Evolutionary conservation across 768 basidiomycete species (phyloP).

Genomic region (Russula dissimulans): DNA sequence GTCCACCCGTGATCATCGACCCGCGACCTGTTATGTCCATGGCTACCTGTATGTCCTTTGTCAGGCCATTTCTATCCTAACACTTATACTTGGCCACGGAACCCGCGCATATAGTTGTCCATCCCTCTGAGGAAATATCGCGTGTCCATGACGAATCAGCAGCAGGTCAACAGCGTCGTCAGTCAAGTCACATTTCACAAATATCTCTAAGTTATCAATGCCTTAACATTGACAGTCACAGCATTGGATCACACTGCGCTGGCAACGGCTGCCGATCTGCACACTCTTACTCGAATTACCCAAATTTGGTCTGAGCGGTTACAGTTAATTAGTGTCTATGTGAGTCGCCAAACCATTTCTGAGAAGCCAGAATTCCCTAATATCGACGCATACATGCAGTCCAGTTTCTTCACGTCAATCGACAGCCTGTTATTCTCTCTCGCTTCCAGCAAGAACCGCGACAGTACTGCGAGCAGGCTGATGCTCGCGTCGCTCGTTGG

Average conservation of each 20-base stretch:
- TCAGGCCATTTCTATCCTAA: background rate
- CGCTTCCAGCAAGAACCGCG: background rate
- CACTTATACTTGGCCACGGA: background rate
- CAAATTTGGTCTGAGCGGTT: slow-evolving; percentile 15
- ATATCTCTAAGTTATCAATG: background rate
- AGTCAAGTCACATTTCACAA: background rate
- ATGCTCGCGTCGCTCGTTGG: slow-evolving; percentile 11
- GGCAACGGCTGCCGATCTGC: slow-evolving; percentile 4
- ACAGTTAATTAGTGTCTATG: slow-evolving; percentile 13
- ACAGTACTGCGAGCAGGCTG: background rate
- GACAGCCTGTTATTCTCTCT: slow-evolving; percentile 16
- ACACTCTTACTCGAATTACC: slow-evolving; percentile 5
- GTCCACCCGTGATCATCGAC: background rate
- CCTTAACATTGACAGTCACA: background rate
- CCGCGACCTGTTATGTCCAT: background rate
- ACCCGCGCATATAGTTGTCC: background rate
- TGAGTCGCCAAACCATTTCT: background rate
- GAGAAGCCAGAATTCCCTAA: background rate
- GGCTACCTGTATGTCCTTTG: background rate
- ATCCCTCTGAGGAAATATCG: background rate
- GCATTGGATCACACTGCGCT: background rate
- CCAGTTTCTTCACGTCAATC: slow-evolving; percentile 16
- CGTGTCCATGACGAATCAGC: background rate
- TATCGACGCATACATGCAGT: background rate
- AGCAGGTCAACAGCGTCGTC: background rate